phyloP scores from a whole-genome alignment of 164 flowering plant genomes.

The Vitis cinerea region DNA sequence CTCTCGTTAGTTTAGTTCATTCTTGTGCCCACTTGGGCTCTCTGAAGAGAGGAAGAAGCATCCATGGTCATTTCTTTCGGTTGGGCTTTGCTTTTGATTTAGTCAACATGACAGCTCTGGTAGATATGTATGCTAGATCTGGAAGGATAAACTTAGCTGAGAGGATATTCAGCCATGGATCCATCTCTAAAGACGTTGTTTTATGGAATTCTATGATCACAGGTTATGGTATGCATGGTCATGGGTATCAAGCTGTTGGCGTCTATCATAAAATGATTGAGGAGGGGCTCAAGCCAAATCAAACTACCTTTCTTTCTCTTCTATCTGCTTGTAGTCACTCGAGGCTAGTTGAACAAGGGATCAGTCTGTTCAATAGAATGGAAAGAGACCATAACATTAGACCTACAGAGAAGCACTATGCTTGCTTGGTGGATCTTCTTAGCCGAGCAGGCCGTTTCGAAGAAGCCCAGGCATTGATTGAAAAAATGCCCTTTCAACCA shows the following conservation, averaged over 20 bases:
- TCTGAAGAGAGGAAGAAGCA: conserved; percentile 34
- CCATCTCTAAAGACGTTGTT: conserved; percentile 29
- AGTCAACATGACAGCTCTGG: conserved; percentile 28
- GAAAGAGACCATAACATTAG: conserved; percentile 21
- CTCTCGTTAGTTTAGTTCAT: conserved; percentile 38
- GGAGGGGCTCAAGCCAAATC: conserved; percentile 34
- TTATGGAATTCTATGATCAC: conserved; percentile 43
- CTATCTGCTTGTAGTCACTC: conserved; percentile 51
- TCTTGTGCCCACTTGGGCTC: conserved; percentile 42
- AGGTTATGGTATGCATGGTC: conserved; percentile 42
- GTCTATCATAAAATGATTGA: conserved; percentile 27
- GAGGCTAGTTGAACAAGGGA: conserved; percentile 43
- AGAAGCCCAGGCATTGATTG: conserved; percentile 23
- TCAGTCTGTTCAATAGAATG: conserved; percentile 28
- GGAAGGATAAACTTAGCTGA: conserved; percentile 36
- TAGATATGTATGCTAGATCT: conserved; percentile 46
- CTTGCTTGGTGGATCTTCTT: conserved; percentile 45
- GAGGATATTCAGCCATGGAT: conserved; percentile 23
- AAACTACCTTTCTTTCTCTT: conserved; percentile 42
- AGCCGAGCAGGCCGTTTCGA: conserved; percentile 29
- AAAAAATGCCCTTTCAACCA: conserved; percentile 30
- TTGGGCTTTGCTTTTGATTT: conserved; percentile 20
- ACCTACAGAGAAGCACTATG: conserved; percentile 41
- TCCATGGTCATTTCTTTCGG: conserved; percentile 34
- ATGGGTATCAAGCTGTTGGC: conserved; percentile 29